Evolutionary conservation across 163 green algal genomes (phyloP).

Genomic region (Scenedesmus sp.): DNA sequence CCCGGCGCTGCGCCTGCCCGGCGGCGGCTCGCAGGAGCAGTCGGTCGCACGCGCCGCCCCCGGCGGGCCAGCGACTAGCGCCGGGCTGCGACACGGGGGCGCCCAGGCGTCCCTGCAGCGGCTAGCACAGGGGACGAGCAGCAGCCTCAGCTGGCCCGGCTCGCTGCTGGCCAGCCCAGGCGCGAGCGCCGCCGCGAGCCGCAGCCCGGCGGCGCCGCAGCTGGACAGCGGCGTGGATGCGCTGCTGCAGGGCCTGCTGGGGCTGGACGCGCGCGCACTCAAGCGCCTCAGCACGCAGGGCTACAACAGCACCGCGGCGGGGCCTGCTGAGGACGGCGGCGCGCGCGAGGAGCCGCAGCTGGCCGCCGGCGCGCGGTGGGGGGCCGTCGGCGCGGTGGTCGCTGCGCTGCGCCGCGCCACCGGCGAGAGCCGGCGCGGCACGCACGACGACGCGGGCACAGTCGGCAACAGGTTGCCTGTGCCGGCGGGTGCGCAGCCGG

Average conservation of each 20-base stretch:
- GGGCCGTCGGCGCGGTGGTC: too few relatives aligned
- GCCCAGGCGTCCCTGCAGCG: constrained; percentile 12
- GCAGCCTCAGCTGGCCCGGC: constrained; percentile 9
- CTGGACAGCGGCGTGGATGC: too few relatives aligned
- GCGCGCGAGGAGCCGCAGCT: not conserved
- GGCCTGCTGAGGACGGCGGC: too few relatives aligned
- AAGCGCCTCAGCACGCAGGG: not conserved
- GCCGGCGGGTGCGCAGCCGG: too few relatives aligned
- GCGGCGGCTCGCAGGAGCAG: too few relatives aligned
- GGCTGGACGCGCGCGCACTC: not conserved
- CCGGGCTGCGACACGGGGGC: too few relatives aligned
- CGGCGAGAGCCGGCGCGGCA: not conserved
- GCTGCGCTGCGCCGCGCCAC: too few relatives aligned
- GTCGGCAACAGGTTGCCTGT: too few relatives aligned
- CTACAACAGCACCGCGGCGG: not conserved
- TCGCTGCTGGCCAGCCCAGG: too few relatives aligned
- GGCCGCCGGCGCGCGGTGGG: not conserved
- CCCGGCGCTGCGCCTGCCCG: too few relatives aligned
- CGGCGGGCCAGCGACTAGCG: too few relatives aligned
- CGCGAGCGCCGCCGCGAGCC: not conserved
- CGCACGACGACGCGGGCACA: not conserved
- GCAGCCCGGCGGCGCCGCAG: not conserved
- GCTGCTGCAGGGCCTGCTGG: not conserved
- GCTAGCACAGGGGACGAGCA: not conserved
- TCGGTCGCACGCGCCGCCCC: too few relatives aligned